Base-by-base conservation (phyloP, 2,329 filamentous ascomycete species). In the Diaporthe destruens region DNA sequence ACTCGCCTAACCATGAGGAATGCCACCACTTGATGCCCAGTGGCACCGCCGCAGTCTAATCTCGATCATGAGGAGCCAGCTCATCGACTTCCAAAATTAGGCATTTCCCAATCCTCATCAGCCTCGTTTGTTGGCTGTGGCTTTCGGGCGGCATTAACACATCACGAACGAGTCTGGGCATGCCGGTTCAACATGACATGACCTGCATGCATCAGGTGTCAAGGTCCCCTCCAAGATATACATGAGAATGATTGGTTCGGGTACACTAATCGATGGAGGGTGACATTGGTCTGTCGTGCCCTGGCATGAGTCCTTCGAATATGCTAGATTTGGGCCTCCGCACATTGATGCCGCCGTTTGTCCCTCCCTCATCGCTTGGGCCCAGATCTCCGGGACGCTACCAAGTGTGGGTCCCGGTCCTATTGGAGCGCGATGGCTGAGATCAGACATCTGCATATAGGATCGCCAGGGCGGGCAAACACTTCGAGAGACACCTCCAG, bases 251-350 rank as follows among this genome's bases (percentile, higher is more conserved):
- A 29, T 16, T 23, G 8, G 4, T 2, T 14, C 71, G 72, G 71
- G 73, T 71, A 71, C 71, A 23, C 32, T 66, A 67, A n/a, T 11
- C 66, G 54, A 36, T 23, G 67, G 47, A 71, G 71, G 71, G 70
- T 66, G 39, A 56, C 25, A 74, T 65, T 57, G 12, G 23, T 51
- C 47, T 61, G 29, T 18, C n/a, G 53, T 74, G 65, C 72, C 72
- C 70, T 72, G 56, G 36, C 65, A 69, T 69, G 18, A 59, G 25
- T 66, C 55, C 49, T 57, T 32, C 34, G 32, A 54, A n/a, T 29
- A n/a, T 39, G 16, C 29, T 53, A 63, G 65, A 47, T 59, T 68
- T 39, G 55, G 61, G 69, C 39, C 44, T 36, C 23, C 36, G n/a
- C 55, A 6, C 55, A 14, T 44, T 44, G 61, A 53, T n/a, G 47